phyloP scores from a whole-genome alignment of 306 rosid species.

The Pyrus bretschneideri region DNA sequence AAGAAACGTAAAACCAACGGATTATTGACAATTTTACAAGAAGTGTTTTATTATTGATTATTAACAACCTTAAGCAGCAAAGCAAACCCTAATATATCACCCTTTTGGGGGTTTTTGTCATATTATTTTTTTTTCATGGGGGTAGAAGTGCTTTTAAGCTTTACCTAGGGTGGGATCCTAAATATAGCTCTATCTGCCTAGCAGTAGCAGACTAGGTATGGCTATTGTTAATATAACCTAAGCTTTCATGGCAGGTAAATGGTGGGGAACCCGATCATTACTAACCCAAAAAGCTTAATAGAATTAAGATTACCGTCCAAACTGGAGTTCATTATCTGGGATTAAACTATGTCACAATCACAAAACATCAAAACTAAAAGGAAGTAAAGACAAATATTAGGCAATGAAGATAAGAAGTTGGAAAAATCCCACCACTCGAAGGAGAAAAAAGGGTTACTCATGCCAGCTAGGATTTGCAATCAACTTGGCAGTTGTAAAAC shows the following conservation, averaged over 20 bases:
- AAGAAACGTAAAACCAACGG: too few species aligned
- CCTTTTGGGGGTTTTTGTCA: background rate
- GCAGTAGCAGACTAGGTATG: background rate
- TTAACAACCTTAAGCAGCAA: background rate
- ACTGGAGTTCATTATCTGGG: background rate
- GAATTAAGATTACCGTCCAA: background rate
- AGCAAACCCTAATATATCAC: background rate
- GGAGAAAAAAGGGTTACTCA: background rate
- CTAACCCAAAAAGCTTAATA: background rate
- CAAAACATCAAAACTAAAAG: background rate
- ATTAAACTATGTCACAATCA: background rate
- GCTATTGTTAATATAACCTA: background rate
- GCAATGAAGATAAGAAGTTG: background rate
- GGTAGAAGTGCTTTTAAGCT: background rate
- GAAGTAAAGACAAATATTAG: background rate
- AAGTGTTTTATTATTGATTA: too few species aligned
- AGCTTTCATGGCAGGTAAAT: background rate
- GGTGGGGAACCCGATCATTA: conserved; percentile 5
- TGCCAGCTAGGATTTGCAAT: background rate
- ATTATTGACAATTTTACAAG: too few species aligned
- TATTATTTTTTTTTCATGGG: background rate
- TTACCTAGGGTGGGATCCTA: background rate
- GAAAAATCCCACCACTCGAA: background rate
- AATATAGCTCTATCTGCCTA: background rate
- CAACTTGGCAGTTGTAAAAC: background rate